Conservation (phyloP, 2,329 filamentous ascomycete species). For the Plenodomus lindquistii region DNA sequence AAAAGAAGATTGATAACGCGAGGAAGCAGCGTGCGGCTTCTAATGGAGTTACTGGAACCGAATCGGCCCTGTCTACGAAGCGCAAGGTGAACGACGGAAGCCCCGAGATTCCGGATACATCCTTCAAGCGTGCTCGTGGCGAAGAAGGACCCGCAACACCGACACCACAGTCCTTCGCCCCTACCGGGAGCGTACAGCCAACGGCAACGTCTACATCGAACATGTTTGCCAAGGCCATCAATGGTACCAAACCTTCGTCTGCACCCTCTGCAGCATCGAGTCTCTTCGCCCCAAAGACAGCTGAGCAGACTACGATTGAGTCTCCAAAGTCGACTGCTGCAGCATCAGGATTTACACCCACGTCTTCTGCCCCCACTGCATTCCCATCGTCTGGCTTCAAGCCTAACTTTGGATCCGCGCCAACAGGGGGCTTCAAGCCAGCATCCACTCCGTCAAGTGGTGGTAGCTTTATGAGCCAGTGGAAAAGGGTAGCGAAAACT, state of each 20-base stretch:
- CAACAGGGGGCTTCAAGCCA: constrained; percentile 15
- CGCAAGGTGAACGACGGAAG: constrained; percentile 29
- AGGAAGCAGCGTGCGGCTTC: constrained; percentile 35
- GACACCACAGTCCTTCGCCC: constrained; percentile 19
- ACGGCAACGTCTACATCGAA: constrained; percentile 27
- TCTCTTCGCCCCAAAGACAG: constrained; percentile 13
- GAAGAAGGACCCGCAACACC: constrained; percentile 22
- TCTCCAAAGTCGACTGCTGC: constrained; percentile 12
- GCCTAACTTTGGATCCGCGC: background rate
- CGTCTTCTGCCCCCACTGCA: constrained; percentile 7
- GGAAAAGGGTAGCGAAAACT: constrained; percentile 35
- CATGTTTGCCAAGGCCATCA: constrained; percentile 29
- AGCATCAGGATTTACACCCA: constrained; percentile 17
- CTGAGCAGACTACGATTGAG: constrained; percentile 8
- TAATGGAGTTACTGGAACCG: constrained; percentile 37
- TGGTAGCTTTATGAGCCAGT: constrained; percentile 30
- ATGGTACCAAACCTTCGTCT: constrained; percentile 19
- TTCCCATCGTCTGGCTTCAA: constrained; percentile 9
- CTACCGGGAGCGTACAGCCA: constrained; percentile 17
- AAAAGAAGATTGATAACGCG: constrained; percentile 30
- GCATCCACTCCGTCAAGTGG: constrained; percentile 12
- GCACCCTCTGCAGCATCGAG: constrained; percentile 12
- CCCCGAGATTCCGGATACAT: constrained; percentile 16
- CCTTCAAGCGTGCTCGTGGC: constrained; percentile 32
- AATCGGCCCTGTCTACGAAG: constrained; percentile 39